Conservation (phyloP, 2,329 filamentous ascomycete species). For the Emergomyces pasteurianus region DNA sequence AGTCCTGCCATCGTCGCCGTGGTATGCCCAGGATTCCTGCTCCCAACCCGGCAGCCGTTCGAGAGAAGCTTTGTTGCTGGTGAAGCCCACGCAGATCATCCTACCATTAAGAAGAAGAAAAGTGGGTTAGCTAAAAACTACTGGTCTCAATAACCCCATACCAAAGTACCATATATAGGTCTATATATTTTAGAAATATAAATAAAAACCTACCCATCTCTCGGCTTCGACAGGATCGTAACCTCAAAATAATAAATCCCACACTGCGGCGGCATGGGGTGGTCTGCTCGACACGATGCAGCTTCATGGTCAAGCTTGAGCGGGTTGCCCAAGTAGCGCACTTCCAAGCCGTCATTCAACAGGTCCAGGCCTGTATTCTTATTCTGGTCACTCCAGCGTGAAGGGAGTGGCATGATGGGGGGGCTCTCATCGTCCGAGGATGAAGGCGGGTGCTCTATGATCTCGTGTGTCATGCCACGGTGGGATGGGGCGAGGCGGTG, state of each 20-base stretch:
- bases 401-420: slow-evolving; percentile 58
- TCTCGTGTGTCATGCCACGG: slow-evolving; percentile 68
- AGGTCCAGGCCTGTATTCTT: slow-evolving; percentile 65
- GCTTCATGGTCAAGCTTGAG: slow-evolving; percentile 61
- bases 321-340: slow-evolving; percentile 46
- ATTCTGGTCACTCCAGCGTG: slow-evolving; percentile 70
- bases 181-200: background rate
- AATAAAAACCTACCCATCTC: slow-evolving; percentile 46
- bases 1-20: slow-evolving; percentile 54
- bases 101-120: slow-evolving; percentile 7
- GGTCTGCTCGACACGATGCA: slow-evolving; percentile 67
- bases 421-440: slow-evolving; percentile 45
- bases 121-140: slow-evolving; percentile 13
- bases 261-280: slow-evolving; percentile 76
- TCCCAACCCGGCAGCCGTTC: slow-evolving; percentile 55
- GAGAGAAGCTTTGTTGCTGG: slow-evolving; percentile 45
- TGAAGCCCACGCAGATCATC: slow-evolving; percentile 48
- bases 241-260: slow-evolving; percentile 92
- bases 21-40: slow-evolving; percentile 53
- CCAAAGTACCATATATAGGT: background rate
- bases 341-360: slow-evolving; percentile 58
- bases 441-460: slow-evolving; percentile 61
- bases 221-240: slow-evolving; percentile 52
- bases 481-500: slow-evolving; percentile 52
- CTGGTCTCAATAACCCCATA: background rate